These are phyloP conservation scores for Ogataea siamensis DNA, from an alignment of 805 yeast genomes.

Conservation along the genomic window DNA sequence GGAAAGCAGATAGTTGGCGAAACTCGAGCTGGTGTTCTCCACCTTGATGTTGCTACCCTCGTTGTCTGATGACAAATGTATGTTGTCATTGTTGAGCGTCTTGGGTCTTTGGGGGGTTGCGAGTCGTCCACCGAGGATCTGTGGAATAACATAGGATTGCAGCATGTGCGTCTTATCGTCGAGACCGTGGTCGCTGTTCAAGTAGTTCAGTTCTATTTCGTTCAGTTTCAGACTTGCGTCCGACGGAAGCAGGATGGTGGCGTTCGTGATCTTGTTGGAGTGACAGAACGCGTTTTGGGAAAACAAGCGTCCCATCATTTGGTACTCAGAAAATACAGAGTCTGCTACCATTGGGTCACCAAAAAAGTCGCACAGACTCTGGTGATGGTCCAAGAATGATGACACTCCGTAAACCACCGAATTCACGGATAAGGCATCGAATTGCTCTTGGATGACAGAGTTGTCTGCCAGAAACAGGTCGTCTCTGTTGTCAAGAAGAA, in stretches of 20 bases:
- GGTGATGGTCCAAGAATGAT: constrained; percentile 39
- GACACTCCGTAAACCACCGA: constrained; percentile 68
- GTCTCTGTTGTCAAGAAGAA: constrained; percentile 35
- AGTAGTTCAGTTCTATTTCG: constrained; percentile 45
- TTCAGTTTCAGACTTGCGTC: constrained; percentile 40
- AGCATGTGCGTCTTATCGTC: constrained; percentile 30
- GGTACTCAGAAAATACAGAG: constrained; percentile 19
- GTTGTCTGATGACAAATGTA: constrained; percentile 23
- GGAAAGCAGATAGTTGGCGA: constrained; percentile 41
- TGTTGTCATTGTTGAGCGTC: constrained; percentile 30
- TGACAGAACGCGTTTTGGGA: constrained; percentile 22
- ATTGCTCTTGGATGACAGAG: constrained; percentile 50
- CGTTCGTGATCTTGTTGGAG: constrained; percentile 26
- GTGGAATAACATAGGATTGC: constrained; percentile 38
- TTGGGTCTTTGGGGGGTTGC: constrained; percentile 10
- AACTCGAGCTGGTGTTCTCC: constrained; percentile 34
- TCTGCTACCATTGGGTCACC: constrained; percentile 13
- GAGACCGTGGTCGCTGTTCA: constrained; percentile 33
- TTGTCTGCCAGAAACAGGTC: constrained; percentile 37
- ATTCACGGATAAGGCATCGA: constrained; percentile 58
- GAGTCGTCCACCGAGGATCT: constrained; percentile 45
- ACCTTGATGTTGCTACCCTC: constrained; percentile 37
- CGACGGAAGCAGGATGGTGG: constrained; percentile 47
- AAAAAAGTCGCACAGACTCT: constrained; percentile 38
- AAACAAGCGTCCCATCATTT: constrained; percentile 22